Base-by-base conservation (phyloP, 1,284 basidiomycete species). In the Limonomyces culmigenus region DNA sequence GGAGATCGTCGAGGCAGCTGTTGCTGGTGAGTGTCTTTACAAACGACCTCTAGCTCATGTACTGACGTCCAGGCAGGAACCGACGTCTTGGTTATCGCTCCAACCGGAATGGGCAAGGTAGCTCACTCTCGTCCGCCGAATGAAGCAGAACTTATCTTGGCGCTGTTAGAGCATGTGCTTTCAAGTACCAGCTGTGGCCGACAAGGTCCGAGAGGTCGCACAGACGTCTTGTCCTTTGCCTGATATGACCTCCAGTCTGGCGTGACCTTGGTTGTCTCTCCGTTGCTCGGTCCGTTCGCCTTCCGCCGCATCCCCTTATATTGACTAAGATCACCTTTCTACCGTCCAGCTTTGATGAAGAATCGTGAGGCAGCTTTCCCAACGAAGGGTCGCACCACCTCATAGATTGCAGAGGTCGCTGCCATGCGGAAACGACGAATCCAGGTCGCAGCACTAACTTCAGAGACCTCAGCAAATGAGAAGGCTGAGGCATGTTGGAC, bases 61-160 rank as follows among this genome's bases (percentile, higher is more conserved):
- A 17, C 2, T 13, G 2, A 8, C 14, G 11, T 18, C n/a, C 23
- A 5, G 10, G 10, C 35, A 78, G 76, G 74, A 10, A 55, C 54
- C 13, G 81, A 87, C 54, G 69, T 87, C 4, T 66, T 87, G 32
- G 81, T 89, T 4, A 66, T 89, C 2, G 86, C 86, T 5, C 85
- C 87, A 0, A 91, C 86, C 2, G 86, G 87, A 2, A 76, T 88
- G 67, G 86, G 86, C 19, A 91, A 91, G 70, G 85, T 79, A 38
- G 58, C 43, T 0, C 12, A 4, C 21, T 19, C n/a, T 33, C 8
- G 19, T 18, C 13, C 20, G 27, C 14, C 19, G 8, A 21, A 48
- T 31, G 6, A 27, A 14, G 27, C 18, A 31, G 11, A 32, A 13
- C 17, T 36, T 41, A 25, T 35, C 11, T 37, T 14, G 15, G 29